Evolutionary conservation across 129 eudicot genomes (phyloP), one percentile per base, ranked within the genome.

Genomic region (Oenanthe sinensis): DNA sequence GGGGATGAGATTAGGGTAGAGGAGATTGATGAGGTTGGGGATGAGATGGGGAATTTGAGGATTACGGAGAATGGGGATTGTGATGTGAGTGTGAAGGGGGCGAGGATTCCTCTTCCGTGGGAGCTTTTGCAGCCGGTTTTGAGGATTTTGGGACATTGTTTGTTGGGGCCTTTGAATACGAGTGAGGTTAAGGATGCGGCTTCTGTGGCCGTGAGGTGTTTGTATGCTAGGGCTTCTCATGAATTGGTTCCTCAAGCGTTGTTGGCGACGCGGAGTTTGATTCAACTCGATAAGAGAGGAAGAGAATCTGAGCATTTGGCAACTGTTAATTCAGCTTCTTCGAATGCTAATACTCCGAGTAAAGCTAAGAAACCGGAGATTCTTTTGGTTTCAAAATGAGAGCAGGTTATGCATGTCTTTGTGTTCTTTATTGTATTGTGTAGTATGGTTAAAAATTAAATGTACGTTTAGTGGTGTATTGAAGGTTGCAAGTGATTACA

Each of bases 301-400:
- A 94, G 96, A 12, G 92, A 89, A 44, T 76, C 94, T 40, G 97
- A 89, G 6, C 67, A 73, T 63, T 87, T 84, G 11, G 89, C 85
- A 3, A 85, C 78, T 5, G 79, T 85, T 12, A 85, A 82, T 82
- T 79, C 85, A 11, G 81, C 68, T 82, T 87, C 89, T 73, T 94
- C 96, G 2, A 94, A 87, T 87, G 84, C 90, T 42, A 94, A 84
- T 49, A 94, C 97, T 0, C 98, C 97, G 17, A 89, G 87, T 86
- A 94, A 90, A 83, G 93, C 91, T 44, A 94, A 91, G 93, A 91
- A 90, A 80, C 98, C 98, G 1, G 98, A 94, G 80, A 87, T 94
- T 24, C 98, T 91, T 54, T 83, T 93, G 79, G 97, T 91, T 54
- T 93, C 98, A 3, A 93, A 93, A 74, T 93, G 92, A 93, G 58